These are phyloP conservation scores for Lindgomyces ingoldianus DNA, from an alignment of 495 filamentous ascomycete species.

Conservation along the genomic window DNA sequence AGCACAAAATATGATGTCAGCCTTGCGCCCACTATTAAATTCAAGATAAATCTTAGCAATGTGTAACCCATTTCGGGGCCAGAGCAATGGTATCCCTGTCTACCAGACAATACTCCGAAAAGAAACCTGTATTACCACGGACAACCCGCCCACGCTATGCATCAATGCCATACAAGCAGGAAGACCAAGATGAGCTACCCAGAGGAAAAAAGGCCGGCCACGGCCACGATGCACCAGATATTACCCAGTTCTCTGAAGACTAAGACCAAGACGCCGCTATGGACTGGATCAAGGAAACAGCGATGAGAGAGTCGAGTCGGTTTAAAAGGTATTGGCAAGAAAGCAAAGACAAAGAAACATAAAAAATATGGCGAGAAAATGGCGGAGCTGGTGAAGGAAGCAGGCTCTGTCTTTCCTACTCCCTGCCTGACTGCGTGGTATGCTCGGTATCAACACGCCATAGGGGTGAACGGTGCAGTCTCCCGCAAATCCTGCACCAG, in stretches of 20 bases:
- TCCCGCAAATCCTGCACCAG: conserved; percentile 87
- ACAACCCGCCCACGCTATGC: conserved; percentile 25
- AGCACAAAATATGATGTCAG: too few species aligned
- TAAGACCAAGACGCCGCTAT: conserved; percentile 8
- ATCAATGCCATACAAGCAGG: conserved; percentile 13
- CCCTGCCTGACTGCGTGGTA: not conserved
- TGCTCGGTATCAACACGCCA: conserved; percentile 14
- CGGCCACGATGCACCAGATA: conserved; percentile 16
- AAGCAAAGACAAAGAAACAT: not conserved
- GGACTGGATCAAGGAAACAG: conserved; percentile 4
- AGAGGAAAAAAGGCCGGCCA: conserved; percentile 8
- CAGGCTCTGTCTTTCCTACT: too few species aligned
- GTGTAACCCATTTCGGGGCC: too few species aligned
- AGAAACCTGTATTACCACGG: conserved; percentile 14
- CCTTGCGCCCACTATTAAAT: too few species aligned
- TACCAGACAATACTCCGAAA: conserved; percentile 5
- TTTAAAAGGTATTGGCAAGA: too few species aligned
- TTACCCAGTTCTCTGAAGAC: conserved; percentile 21
- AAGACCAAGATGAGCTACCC: not conserved
- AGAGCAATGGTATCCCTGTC: not conserved
- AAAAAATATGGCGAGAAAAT: not conserved
- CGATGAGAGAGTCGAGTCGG: not conserved
- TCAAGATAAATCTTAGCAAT: too few species aligned
- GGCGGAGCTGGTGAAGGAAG: too few species aligned
- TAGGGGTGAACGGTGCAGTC: conserved; percentile 61